Evolutionary conservation across 352 stramenopile species (phyloP), one percentile per base, ranked within the genome.

Genomic region (Aphanomyces stellatus): DNA sequence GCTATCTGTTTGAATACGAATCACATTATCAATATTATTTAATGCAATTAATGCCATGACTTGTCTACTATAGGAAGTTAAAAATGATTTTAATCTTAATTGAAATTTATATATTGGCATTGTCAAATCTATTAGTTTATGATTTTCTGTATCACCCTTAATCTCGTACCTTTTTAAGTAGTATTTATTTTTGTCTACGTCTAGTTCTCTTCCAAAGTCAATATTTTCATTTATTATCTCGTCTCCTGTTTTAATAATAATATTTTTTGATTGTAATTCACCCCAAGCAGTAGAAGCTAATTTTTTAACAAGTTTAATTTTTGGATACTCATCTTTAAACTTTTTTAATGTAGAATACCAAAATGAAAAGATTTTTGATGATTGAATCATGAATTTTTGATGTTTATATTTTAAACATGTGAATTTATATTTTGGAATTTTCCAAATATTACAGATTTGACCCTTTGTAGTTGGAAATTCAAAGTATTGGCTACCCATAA

Each of bases 71-170:
- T 62, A 56, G 19, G 8, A 17, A 34, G 48, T 56, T 56, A 56
- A 34, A 56, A 56, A 62, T 62, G 53, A 40, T 62, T 62, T 62
- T 62, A 62, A 46, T 46, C 53, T 62, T 13, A 62, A 62, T 62
- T 62, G 53, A 62, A 27, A 62, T 62, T 42, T 62, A 62, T 62
- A 62, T 62, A 46, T 62, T 48, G 53, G 53, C 41, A 43, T 62
- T 48, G 30, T 62, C 41, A 62, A 62, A 62, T 62, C 53, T 28
- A 62, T 62, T 62, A 62, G 24, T 27, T 62, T 17, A 62, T 22
- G 41, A 43, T 11, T 24, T 62, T 62, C 53, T 28, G 43, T 53
- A 62, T 62, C 25, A 28, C 24, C 53, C 41, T 46, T 46, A 46
- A 40, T 19, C 8, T 17, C 19, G 22, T 62, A 62, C 19, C 41